These are phyloP conservation scores for Cladophialophora psammophila DNA, from an alignment of 2,329 filamentous ascomycete species.

Conservation along the genomic window DNA sequence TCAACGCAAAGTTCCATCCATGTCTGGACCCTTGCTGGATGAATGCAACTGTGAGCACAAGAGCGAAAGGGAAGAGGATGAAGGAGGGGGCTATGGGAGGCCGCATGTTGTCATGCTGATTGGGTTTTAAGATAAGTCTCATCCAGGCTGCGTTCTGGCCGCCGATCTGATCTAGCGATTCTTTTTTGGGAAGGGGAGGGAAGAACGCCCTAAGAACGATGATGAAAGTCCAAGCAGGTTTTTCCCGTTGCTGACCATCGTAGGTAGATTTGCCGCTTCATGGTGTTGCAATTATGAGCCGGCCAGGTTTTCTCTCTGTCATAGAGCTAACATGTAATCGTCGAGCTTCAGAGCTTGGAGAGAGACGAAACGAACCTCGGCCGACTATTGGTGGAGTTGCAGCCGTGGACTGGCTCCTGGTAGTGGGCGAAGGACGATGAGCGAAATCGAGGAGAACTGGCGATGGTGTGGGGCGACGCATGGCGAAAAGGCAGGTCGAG, in stretches of 20 bases:
- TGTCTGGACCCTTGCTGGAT: conserved; percentile 34
- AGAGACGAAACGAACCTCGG: conserved; percentile 12
- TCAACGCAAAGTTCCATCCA: conserved; percentile 34
- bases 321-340: not conserved
- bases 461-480: conserved; percentile 31
- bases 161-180: conserved; percentile 21
- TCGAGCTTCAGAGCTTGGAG: conserved; percentile 5
- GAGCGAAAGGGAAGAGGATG: conserved; percentile 10
- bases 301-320: not conserved
- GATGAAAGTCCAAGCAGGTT: conserved; percentile 2
- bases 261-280: conserved; percentile 1
- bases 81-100: conserved; percentile 3
- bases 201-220: conserved; percentile 1
- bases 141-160: not conserved
- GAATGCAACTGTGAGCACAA: conserved; percentile 29
- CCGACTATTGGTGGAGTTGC: conserved; percentile 21
- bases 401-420: conserved; percentile 5
- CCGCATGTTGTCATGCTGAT: conserved; percentile 20
- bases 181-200: not conserved
- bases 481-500: conserved; percentile 16
- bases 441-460: conserved; percentile 28
- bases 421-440: conserved; percentile 21
- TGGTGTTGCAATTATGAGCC: not conserved
- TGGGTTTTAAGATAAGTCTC: conserved; percentile 5
- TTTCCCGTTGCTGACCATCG: not conserved